These are phyloP conservation scores for Chalaropsis ovoidea DNA, from an alignment of 2,329 filamentous ascomycete species.

Conservation along the genomic window DNA sequence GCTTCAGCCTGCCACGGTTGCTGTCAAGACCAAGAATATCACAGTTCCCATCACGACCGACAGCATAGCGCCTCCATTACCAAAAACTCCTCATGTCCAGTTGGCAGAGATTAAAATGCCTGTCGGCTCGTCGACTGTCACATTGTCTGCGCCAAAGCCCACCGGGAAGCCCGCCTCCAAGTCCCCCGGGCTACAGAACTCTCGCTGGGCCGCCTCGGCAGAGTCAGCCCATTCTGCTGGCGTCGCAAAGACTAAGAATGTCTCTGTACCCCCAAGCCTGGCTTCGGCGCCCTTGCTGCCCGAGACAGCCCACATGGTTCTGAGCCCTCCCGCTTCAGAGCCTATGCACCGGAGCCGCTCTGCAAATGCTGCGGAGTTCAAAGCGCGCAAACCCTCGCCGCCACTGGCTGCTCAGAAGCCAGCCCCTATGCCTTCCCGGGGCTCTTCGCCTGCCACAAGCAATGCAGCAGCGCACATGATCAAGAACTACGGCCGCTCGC, in stretches of 20 bases:
- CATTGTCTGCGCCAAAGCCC: background rate
- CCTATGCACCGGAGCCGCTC: background rate
- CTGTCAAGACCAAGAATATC: background rate
- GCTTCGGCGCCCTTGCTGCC: background rate
- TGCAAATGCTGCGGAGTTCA: background rate
- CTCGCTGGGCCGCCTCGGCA: constrained; percentile 23
- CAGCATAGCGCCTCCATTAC: background rate
- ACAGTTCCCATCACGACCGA: background rate
- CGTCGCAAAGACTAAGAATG: background rate
- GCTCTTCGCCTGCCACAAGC: background rate
- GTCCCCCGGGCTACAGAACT: constrained; percentile 9
- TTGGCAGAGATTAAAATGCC: background rate
- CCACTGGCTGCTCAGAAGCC: background rate
- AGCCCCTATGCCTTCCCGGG: background rate
- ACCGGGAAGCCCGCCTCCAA: background rate
- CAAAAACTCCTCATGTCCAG: background rate
- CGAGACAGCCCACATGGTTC: background rate
- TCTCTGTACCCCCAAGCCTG: background rate
- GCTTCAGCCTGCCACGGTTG: background rate
- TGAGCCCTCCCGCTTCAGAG: background rate
- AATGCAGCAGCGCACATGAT: background rate
- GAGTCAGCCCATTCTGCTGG: background rate
- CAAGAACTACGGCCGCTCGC: background rate
- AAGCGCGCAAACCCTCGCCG: background rate
- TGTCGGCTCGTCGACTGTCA: background rate